Base-by-base conservation (phyloP, 352 stramenopile genomes). In the Pythium rishiriense region DNA sequence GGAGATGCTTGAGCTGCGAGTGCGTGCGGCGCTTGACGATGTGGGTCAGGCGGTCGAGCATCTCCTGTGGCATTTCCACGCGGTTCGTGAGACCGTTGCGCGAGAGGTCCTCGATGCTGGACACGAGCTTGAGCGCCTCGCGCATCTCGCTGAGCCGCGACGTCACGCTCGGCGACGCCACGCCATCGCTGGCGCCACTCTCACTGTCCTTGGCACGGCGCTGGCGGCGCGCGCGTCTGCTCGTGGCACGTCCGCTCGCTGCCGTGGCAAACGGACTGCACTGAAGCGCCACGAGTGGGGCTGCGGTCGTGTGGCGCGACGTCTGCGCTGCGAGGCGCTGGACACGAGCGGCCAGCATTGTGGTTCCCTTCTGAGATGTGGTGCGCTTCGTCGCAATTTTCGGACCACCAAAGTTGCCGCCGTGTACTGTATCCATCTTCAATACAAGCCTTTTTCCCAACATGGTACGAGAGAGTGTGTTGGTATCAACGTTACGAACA, bases 11-110 rank as follows among this genome's bases (percentile, higher is more conserved):
- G 17, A 95, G 77, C 75, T 95, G 86, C 42, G 83, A 86, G 65
- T 95, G 84, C 66, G 86, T 93, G 53, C 86, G 84, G 11, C 72
- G 56, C 37, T 88, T 82, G 29, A 93, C 64, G 12, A 93, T 66
- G 4, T 70, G 68, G n/a, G 75, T 81, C 28, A 95, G 48, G 2
- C 86, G 86, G 0, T 71, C 39, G 43, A 93, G 66, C 64, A 95
- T 61, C 28, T 83, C 73, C 37, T 64, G 72, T 3, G 86, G 84
- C 83, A 95, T 93, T 55, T 91, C 77, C 42, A 91, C 74, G 59
- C 82, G 82, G 62, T 85, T 72, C 51, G 77, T 74, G 48, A 93
- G 69, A 17, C 76, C 81, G n/a, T 81, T 91, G 43, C 76, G 73
- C 33, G 81, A 85, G 37, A 90, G 65, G 8, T 79, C 68, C n/a